Evolutionary conservation across 2,329 filamentous ascomycete genomes (phyloP).

Genomic region (Aphanocladium album): DNA sequence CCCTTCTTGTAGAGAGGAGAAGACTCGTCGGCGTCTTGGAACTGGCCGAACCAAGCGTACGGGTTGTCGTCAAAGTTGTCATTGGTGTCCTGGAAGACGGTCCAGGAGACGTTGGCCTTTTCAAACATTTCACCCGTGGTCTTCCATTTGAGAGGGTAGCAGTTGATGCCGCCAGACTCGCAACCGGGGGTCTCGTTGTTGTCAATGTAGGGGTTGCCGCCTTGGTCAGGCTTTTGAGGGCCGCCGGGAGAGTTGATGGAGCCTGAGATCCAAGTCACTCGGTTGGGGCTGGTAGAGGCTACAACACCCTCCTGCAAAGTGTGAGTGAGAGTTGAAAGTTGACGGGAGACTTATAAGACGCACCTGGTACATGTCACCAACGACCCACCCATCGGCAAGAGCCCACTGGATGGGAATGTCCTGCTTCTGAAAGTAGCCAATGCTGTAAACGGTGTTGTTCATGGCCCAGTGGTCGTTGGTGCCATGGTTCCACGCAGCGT

Average conservation of each 20-base stretch:
- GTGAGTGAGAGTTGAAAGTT: conserved; percentile 25
- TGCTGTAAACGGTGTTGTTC: conserved; percentile 49
- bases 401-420: conserved; percentile 52
- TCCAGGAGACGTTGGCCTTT: conserved; percentile 44
- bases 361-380: conserved; percentile 50
- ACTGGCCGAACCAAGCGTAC: conserved; percentile 49
- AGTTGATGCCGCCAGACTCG: conserved; percentile 39
- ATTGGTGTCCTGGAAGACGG: conserved; percentile 41
- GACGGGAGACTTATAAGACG: conserved; percentile 27
- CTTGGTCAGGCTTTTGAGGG: conserved; percentile 36
- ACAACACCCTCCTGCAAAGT: conserved; percentile 41
- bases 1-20: conserved; percentile 41
- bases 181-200: conserved; percentile 45
- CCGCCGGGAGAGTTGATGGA: conserved; percentile 45
- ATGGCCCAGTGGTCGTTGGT: conserved; percentile 49
- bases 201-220: conserved; percentile 42
- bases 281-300: conserved; percentile 48
- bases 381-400: conserved; percentile 49
- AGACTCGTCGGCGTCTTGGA: conserved; percentile 36
- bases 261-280: conserved; percentile 46
- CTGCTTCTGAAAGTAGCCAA: conserved; percentile 44
- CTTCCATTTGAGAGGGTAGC: conserved; percentile 50
- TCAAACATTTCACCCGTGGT: conserved; percentile 45
- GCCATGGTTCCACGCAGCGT: conserved; percentile 45
- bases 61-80: conserved; percentile 53